Evolutionary conservation across 176 grass and related monocot species (phyloP).

Genomic region (Avena eriantha): DNA sequence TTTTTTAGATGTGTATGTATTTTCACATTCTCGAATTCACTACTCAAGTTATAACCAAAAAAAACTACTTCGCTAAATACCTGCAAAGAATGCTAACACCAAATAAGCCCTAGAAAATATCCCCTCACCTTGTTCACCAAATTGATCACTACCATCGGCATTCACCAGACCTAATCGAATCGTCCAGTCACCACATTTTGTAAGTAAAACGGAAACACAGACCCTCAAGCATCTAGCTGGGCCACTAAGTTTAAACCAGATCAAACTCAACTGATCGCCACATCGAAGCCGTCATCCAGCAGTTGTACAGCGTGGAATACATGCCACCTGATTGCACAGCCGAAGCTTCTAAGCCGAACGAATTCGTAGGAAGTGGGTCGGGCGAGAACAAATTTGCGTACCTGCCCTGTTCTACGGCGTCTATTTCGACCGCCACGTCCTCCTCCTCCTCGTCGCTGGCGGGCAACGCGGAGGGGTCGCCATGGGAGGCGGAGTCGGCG

Average conservation of each 20-base stretch:
- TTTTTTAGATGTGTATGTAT: background rate
- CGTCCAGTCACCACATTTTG: background rate
- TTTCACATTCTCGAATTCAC: background rate
- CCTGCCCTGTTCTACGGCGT: slow-evolving; percentile 49
- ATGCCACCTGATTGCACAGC: background rate
- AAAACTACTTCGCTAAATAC: background rate
- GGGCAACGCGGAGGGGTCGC: slow-evolving; percentile 34
- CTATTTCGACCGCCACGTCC: slow-evolving; percentile 39
- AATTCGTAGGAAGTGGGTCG: background rate
- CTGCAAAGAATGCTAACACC: background rate
- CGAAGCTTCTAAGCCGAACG: background rate
- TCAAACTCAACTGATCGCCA: background rate
- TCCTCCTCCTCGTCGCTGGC: background rate
- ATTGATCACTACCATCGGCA: background rate
- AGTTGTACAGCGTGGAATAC: background rate
- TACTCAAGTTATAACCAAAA: background rate
- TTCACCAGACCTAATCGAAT: background rate
- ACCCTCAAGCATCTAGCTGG: background rate
- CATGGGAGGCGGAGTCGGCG: slow-evolving; percentile 37
- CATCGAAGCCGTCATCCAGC: background rate
- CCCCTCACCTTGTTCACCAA: background rate
- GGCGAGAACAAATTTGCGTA: background rate
- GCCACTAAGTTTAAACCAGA: background rate
- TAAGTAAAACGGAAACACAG: slow-evolving; percentile 7
- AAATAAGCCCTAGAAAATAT: background rate